Base-by-base conservation (phyloP, 345 rosid genomes). In the Gossypium longicalyx region DNA sequence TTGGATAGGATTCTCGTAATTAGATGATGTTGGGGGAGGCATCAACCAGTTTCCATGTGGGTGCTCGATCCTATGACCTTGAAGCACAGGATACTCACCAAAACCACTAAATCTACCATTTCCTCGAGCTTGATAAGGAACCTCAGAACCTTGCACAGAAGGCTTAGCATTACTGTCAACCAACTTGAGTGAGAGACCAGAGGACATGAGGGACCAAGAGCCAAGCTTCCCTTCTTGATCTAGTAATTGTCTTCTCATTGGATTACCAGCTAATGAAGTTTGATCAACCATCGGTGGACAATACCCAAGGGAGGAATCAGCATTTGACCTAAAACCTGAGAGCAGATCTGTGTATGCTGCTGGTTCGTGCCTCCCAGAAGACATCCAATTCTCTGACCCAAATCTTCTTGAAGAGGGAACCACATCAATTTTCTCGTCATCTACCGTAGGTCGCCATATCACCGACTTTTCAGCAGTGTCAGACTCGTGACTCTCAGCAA, bases 291-390 rank as follows among this genome's bases (percentile, higher is more conserved):
- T 74, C 12, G 90, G 71, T 22, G 78, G 65, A 74, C 71, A 59
- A 52, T 81, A 83, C n/a, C 85, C 80, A 45, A 41, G 78, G 68
- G 89, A 68, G 57, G 84, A 70, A 73, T 84, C 86, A 27, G 81
- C 59, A 74, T 79, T 85, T 59, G 74, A 38, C 15, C 91, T 90
- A 43, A 87, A 85, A 44, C 91, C 91, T 1, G 93, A 86, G 22
- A 90, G 91, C 73, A 90, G 74, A 78, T 90, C 93, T 0, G 96
- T 77, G 41, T 77, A 90, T 66, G 86, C 78, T 48, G 86, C 78
- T 48, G 86, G 83, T 49, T 83, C 93, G 38, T 80, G 89, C 82
- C 88, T 84, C 66, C 82, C 83, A 7, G 84, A 61, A 20, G 82
- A 38, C 78, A 80, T 74, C 90, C 85, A 82, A 81, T 73, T 86